A percentile compares a stretch with the other conserved stretches of the same genome.
Evolutionary conservation across 371 early-diverging fungal species (phyloP).

Genomic region (Mortierella polycephala): DNA sequence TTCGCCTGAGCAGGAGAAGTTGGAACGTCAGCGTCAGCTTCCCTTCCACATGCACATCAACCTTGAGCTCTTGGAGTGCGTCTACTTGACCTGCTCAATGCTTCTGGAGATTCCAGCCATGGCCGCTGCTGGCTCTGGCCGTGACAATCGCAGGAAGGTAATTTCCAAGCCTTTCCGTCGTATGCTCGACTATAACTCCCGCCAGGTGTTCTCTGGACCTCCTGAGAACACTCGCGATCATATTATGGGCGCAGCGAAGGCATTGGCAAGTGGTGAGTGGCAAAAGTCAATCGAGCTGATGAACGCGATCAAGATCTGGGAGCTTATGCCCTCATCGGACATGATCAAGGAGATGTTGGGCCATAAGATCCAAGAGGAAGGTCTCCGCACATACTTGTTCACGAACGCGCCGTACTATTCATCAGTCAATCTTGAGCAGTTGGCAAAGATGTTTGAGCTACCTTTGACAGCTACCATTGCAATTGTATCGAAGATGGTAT

Average conservation of each 20-base stretch:
- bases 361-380: conserved; percentile 94
- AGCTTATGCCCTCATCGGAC: conserved; percentile 83
- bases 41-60: conserved; percentile 99
- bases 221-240: conserved; percentile 99
- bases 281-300: conserved; percentile 85
- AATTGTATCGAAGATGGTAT: conserved; percentile 93
- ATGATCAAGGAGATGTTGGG: conserved; percentile 91
- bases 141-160: conserved; percentile 80
- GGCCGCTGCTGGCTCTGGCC: conserved; percentile 85
- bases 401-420: conserved; percentile 90
- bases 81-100: conserved; percentile 95
- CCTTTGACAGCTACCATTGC: conserved; percentile 72
- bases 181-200: conserved; percentile 93
- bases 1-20: conserved; percentile 89
- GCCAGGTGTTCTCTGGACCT: conserved; percentile 94
- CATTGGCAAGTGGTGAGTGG: conserved; percentile 95
- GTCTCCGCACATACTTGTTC: conserved; percentile 95
- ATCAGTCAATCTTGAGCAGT: conserved; percentile 83
- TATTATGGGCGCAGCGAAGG: conserved; percentile 96
- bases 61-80: conserved; percentile 96
- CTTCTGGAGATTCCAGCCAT: conserved; percentile 96
- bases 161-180: conserved; percentile 94
- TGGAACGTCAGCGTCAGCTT: conserved; percentile 93
- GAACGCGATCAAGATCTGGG: conserved; percentile 95
- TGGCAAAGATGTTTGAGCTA: conserved; percentile 89